Base-by-base conservation (phyloP, 352 stramenopile genomes). In the Phytophthora fragariaefolia region DNA sequence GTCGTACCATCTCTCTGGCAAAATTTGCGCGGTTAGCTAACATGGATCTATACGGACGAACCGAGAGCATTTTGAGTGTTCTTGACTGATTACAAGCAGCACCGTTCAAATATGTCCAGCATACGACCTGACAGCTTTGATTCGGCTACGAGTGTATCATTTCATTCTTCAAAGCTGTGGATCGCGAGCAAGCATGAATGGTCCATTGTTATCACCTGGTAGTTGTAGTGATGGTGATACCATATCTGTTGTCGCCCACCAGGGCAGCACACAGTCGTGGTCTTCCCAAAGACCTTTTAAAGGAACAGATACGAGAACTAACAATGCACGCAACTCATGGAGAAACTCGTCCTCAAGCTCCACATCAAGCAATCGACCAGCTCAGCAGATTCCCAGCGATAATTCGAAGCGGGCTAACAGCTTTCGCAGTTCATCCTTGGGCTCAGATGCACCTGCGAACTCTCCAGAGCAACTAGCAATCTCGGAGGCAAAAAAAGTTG, bases 191-290 rank as follows among this genome's bases (percentile, higher is more conserved):
- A 47, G 40, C 24, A 59, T 49, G 52, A 17, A 59, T 36, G 36
- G 18, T 15, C 22, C 36, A 12, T 26, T 59, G 18, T 36, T 48
- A 27, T 49, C 36, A 3, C 23, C 32, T 15, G 22, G 17, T 24
- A 59, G 36, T 18, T 49, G 13, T 13, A 59, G 52, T 38, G 52
- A 59, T 13, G 34, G 49, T 23, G 52, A 49, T n/a, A 38, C 20
- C 15, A 24, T 59, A 15, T 47, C 52, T 24, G 36, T 50, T 7
- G 36, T 59, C 3, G 34, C 36, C 4, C 52, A 59, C 18, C 28
- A 46, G 18, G 32, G 32, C 20, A 46, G 50, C 30, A 49, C 30
- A 3, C 52, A 48, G 23, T 46, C 32, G 4, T 38, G 8, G 8
- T 24, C 17, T 30, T 30, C 50, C 20, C 26, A 23, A 12, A 49